Evolutionary conservation across 2,329 filamentous ascomycete genomes (phyloP), one percentile per base, ranked within the genome.

Genomic region (Calonectria pteridis): DNA sequence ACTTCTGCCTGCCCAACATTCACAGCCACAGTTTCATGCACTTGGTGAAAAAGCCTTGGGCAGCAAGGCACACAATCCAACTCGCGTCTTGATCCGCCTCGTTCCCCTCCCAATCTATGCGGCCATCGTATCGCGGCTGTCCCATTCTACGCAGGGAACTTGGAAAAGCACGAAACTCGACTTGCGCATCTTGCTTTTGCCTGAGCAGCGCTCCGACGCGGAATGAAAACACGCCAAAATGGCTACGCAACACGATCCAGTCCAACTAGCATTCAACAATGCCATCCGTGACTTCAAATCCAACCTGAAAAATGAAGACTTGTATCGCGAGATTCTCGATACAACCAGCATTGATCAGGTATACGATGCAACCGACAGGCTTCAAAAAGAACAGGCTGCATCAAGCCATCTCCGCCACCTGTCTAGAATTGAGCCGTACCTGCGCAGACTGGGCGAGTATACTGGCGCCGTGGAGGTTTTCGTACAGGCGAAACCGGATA

Each of bases 301-400:
- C 9, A 65, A 35, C 13, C 73, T 79, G 1, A 76, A 72, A 18
- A 62, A 79, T 53, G 59, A 68, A 7, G 33, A 46, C 10, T 29
- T 79, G 18, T 79, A 77, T 46, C 20, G 50, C 18, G 58, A 67
- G 23, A 79, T 81, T 50, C 66, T 75, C 51, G 69, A 77, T 35
- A 79, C 79, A 16, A 83, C 69, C 2, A 73, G 77, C 10, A 82
- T 82, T n/a, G 77, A 82, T 1, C 67, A 84, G 33, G 80, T 85
- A 6, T 85, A 84, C 68, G 77, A 83, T 63, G 64, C 72, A 10
- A 82, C 82, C 1, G 81, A 84, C 26, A 74, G 80, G 53, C 74
- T 85, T 23, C 84, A 85, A 70, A 73, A 76, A 23, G 79, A 84
- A 28, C 83, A 84, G 70, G 69, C 33, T 11, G 78, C 69, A 23